Evolutionary conservation across 2,329 filamentous ascomycete genomes (phyloP).

Genomic region (Alternaria brassicae): DNA sequence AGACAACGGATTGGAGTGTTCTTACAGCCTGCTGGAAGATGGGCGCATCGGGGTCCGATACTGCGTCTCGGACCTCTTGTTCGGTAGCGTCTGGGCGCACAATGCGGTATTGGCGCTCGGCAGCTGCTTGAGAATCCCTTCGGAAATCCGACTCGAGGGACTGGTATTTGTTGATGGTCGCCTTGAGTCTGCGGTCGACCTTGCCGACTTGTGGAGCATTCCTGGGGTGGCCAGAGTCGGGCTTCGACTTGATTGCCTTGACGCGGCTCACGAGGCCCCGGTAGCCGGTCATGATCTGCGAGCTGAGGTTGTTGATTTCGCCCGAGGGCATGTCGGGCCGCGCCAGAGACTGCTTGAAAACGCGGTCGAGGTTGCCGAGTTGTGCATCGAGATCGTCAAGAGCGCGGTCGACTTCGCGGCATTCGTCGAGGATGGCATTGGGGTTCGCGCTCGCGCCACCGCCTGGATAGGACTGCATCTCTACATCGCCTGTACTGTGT

Average conservation of each 20-base stretch:
- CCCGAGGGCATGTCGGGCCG: constrained; percentile 77
- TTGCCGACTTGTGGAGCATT: constrained; percentile 83
- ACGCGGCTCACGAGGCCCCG: constrained; percentile 79
- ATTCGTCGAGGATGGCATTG: constrained; percentile 84
- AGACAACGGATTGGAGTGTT: background rate
- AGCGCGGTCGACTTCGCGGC: constrained; percentile 77
- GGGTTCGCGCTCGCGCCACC: constrained; percentile 57
- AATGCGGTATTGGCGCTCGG: constrained; percentile 89
- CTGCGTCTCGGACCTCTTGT: constrained; percentile 76
- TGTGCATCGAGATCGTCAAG: constrained; percentile 77
- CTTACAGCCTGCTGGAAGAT: constrained; percentile 82
- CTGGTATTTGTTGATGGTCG: constrained; percentile 82
- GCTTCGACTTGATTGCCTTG: constrained; percentile 80
- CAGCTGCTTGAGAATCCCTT: constrained; percentile 80
- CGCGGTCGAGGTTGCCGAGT: constrained; percentile 72
- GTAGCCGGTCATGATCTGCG: constrained; percentile 84
- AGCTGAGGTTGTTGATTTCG: constrained; percentile 73
- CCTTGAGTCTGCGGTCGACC: constrained; percentile 79
- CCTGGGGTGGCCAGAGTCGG: constrained; percentile 73
- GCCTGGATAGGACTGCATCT: constrained; percentile 69
- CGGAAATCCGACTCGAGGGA: constrained; percentile 80
- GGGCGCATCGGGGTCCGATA: constrained; percentile 76
- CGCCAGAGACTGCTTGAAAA: constrained; percentile 75
- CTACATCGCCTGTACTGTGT: constrained; percentile 57
- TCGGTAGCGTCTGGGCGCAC: constrained; percentile 82